Percentiles rank a stretch among this genome's conserved stretches.
phyloP scores from a whole-genome alignment of 345 rosid species.

The Populus pruinosa region DNA sequence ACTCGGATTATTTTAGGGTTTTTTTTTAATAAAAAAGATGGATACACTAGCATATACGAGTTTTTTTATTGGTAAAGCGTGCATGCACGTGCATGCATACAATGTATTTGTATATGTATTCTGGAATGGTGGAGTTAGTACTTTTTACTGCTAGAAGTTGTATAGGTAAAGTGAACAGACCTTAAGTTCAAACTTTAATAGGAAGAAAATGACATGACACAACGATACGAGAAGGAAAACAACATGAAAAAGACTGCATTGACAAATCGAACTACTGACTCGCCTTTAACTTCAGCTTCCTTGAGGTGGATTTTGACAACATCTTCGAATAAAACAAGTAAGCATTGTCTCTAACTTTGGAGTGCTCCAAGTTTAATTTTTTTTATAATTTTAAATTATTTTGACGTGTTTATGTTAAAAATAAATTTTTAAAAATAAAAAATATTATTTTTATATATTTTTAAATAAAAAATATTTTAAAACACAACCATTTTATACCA shows the following conservation, averaged over 20 bases:
- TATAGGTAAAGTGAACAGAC: background rate
- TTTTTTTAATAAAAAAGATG: no score
- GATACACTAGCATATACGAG: background rate
- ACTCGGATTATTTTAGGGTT: no score
- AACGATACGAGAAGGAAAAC: constrained; percentile 4
- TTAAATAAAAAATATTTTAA: no score
- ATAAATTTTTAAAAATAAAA: no score
- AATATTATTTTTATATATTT: no score
- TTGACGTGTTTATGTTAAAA: no score
- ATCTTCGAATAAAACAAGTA: background rate
- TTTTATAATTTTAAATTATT: no score
- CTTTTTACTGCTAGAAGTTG: constrained; percentile 1
- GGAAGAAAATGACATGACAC: constrained; percentile 3
- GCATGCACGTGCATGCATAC: no score
- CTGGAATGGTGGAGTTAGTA: background rate
- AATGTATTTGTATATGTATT: background rate
- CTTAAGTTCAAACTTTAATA: background rate
- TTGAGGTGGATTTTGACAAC: background rate
- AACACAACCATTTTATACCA: no score
- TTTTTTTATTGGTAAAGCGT: no score
- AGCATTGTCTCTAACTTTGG: background rate
- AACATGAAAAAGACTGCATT: constrained; percentile 7
- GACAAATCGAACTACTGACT: constrained; percentile 2
- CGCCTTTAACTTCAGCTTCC: background rate
- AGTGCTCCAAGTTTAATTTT: no score